phyloP scores from a whole-genome alignment of 2,329 filamentous ascomycete genomes.

The Fusarium xylarioides region DNA sequence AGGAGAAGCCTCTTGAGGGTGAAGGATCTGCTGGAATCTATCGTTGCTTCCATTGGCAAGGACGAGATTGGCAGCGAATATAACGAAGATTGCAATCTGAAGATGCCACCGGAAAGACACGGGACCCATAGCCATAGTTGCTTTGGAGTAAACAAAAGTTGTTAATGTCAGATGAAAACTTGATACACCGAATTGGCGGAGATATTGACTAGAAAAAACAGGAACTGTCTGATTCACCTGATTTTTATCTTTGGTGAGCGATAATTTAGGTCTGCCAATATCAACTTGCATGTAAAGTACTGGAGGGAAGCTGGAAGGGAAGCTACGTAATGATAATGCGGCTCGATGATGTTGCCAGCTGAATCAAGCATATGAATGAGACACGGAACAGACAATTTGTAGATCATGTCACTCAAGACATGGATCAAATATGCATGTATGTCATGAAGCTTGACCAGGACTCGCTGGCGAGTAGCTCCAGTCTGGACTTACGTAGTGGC shows the following conservation, averaged over 20 bases:
- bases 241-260: fast-evolving
- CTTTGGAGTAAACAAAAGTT: fast-evolving
- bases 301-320: fast-evolving
- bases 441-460: fast-evolving
- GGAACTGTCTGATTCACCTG: fast-evolving
- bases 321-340: too few species aligned
- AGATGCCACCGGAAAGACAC: fast-evolving
- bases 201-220: neutral
- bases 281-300: neutral
- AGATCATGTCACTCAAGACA: neutral
- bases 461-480: neutral
- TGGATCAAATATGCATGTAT: neutral
- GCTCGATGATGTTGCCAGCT: neutral
- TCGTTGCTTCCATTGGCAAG: neutral
- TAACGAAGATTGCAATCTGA: neutral
- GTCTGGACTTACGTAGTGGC: too few species aligned
- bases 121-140: fast-evolving
- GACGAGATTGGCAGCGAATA: fast-evolving
- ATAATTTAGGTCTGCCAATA: fast-evolving
- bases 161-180: neutral
- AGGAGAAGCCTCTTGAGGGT: fast-evolving
- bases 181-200: too few species aligned
- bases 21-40: neutral
- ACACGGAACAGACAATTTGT: neutral
- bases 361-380: neutral